A percentile compares a stretch with the other conserved stretches of the same genome.
Evolutionary conservation across 345 rosid genomes (phyloP).

Genomic region (Syzygium jambos): DNA sequence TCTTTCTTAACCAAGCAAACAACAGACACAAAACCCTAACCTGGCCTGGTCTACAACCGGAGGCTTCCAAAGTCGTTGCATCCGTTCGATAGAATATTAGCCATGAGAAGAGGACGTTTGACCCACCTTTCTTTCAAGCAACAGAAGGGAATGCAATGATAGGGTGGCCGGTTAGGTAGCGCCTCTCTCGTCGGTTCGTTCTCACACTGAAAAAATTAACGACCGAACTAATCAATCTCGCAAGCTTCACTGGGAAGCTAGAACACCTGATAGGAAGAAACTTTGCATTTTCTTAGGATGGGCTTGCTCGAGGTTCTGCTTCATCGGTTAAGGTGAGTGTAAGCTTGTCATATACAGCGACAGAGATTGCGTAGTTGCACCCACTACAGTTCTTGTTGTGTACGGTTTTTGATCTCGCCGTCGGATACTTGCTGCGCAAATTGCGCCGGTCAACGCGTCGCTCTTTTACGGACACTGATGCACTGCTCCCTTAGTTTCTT

Average conservation of each 20-base stretch:
- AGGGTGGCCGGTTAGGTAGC: neutral
- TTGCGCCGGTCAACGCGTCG: neutral
- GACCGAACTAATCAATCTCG: neutral
- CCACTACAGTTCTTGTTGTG: neutral
- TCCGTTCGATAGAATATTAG: neutral
- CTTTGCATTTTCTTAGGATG: neutral
- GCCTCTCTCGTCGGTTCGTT: neutral
- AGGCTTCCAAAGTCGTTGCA: neutral
- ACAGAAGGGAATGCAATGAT: neutral
- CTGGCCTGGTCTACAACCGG: neutral
- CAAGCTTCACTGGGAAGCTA: neutral
- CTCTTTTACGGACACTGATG: neutral
- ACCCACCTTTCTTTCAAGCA: conserved; percentile 13
- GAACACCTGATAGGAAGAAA: neutral
- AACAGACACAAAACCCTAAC: neutral
- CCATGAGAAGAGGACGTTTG: conserved; percentile 12
- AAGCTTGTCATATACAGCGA: neutral
- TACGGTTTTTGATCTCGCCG: neutral
- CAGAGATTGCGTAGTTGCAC: neutral
- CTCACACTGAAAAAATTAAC: neutral
- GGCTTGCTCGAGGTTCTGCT: neutral
- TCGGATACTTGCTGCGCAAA: neutral
- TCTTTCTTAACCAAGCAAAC: neutral
- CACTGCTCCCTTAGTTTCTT: neutral
- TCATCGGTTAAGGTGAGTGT: neutral